phyloP scores from a whole-genome alignment of 805 yeast species.

The Cyberlindnera subsufficiens region DNA sequence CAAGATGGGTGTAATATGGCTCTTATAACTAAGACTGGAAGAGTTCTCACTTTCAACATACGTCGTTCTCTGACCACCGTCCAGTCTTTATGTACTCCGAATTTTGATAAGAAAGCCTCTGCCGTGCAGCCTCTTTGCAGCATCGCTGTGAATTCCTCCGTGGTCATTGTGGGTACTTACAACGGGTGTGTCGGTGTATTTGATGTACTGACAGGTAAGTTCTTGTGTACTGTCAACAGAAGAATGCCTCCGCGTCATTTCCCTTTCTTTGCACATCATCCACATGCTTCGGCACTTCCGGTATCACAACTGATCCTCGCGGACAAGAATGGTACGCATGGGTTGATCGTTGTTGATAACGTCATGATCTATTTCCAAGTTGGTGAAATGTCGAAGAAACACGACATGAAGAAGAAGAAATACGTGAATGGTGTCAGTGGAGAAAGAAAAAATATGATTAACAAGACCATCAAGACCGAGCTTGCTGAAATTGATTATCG shows the following conservation, averaged over 20 bases:
- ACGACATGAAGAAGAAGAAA: slow-evolving; percentile 10
- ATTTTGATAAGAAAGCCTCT: neutral
- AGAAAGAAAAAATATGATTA: slow-evolving; percentile 17
- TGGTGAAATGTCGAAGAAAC: slow-evolving; percentile 10
- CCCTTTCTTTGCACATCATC: slow-evolving; percentile 1
- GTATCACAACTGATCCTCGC: slow-evolving; percentile 12
- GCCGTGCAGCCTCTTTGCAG: slow-evolving; percentile 11
- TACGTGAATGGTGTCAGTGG: slow-evolving; percentile 7
- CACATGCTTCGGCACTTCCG: slow-evolving; percentile 11
- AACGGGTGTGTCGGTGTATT: slow-evolving; percentile 21
- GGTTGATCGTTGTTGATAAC: slow-evolving; percentile 13
- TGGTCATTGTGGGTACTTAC: slow-evolving; percentile 18
- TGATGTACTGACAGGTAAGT: slow-evolving; percentile 18
- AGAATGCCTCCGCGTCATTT: slow-evolving; percentile 14
- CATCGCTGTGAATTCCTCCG: slow-evolving; percentile 18
- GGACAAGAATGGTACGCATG: slow-evolving; percentile 9
- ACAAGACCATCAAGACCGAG: slow-evolving; percentile 15
- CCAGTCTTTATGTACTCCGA: slow-evolving; percentile 3
- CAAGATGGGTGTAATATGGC: slow-evolving; percentile 24
- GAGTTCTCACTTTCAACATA: slow-evolving; percentile 13
- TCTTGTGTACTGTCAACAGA: slow-evolving; percentile 10
- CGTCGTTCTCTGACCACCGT: slow-evolving; percentile 4
- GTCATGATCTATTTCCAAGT: slow-evolving; percentile 20
- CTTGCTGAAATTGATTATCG: slow-evolving; percentile 18
- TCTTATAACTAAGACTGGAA: slow-evolving; percentile 6